These are phyloP conservation scores for Pyrus communis DNA, from an alignment of 306 rosid species.

Conservation along the genomic window DNA sequence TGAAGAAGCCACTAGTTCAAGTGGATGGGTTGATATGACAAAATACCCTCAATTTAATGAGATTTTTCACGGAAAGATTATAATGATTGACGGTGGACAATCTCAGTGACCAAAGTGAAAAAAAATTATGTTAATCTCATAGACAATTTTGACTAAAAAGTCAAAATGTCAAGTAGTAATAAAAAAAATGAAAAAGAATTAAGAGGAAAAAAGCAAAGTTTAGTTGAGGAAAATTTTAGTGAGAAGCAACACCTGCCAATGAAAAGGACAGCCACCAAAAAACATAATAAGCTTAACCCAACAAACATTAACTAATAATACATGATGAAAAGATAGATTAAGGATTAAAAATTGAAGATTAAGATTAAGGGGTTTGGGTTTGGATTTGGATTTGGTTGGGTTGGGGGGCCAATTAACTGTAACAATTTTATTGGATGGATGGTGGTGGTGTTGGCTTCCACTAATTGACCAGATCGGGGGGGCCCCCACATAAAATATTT, in stretches of 20 bases:
- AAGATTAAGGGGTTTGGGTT: not conserved
- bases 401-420: not conserved
- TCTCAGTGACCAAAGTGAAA: too few species aligned
- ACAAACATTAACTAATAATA: not conserved
- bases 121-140: too few species aligned
- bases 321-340: not conserved
- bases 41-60: too few species aligned
- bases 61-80: too few species aligned
- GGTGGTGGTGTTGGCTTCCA: constrained; percentile 34
- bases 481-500: constrained; percentile 38
- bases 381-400: too few species aligned
- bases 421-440: constrained; percentile 6
- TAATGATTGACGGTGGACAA: too few species aligned
- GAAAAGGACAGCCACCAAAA: not conserved
- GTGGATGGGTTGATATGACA: too few species aligned
- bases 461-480: constrained; percentile 16
- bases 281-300: not conserved
- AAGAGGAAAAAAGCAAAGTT: not conserved
- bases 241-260: not conserved
- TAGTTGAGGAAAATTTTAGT: not conserved
- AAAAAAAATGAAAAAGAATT: not conserved
- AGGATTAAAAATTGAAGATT: not conserved
- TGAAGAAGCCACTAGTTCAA: too few species aligned
- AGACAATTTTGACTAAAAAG: too few species aligned
- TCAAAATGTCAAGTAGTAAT: not conserved